phyloP scores from a whole-genome alignment of 139 green algal species.

The Pleodorina starrii region DNA sequence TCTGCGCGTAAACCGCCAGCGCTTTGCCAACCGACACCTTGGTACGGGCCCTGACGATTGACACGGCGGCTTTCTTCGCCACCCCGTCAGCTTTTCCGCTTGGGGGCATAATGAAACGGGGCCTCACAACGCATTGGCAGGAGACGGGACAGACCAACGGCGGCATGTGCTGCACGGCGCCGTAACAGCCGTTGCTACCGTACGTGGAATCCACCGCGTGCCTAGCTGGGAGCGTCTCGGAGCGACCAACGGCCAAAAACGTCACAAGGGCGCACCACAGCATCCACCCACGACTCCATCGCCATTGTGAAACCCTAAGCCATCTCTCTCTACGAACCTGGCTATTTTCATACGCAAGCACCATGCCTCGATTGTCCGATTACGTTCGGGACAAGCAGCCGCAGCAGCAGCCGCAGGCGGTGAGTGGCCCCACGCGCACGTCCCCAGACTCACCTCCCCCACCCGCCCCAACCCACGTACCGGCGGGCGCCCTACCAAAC shows the following conservation, averaged over 20 bases:
- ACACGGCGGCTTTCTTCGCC: too few species aligned
- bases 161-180: too few species aligned
- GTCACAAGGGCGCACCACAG: background rate
- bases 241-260: background rate
- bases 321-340: background rate
- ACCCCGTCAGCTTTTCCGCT: too few species aligned
- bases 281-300: background rate
- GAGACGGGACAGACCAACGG: too few species aligned
- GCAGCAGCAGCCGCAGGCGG: background rate
- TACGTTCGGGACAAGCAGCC: background rate
- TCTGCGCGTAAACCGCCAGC: too few species aligned
- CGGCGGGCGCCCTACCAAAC: background rate
- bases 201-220: background rate
- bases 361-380: constrained; percentile 11
- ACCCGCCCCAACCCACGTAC: background rate
- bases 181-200: too few species aligned
- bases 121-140: too few species aligned
- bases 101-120: too few species aligned
- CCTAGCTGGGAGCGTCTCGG: background rate
- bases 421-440: too few species aligned
- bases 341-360: background rate
- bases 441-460: background rate
- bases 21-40: too few species aligned
- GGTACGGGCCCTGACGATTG: too few species aligned
- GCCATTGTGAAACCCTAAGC: too few species aligned